Base-by-base conservation (phyloP, 75 land plant species). In the Selaginella moellendorffii region DNA sequence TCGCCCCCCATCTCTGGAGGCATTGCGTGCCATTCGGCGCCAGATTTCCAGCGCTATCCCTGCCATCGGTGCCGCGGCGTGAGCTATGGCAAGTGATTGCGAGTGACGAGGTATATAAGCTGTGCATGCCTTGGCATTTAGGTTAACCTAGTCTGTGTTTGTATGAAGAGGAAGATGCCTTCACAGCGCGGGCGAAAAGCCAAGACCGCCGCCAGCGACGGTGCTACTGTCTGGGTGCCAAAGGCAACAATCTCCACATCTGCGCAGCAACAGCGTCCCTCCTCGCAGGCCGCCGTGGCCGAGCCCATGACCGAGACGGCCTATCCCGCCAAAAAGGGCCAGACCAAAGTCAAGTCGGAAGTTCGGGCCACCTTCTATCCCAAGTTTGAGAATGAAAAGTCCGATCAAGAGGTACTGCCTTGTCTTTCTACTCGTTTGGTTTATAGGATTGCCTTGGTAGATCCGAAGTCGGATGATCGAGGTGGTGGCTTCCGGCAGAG, bases 341-440 rank as follows among this genome's bases (percentile, higher is more conserved):
- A 5, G 5, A 5, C 14, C 10, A 36, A 36, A 14, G 46, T 36
- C 10, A 36, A 36, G 46, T 36, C 46, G 46, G 46, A 83, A 70
- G 72, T 88, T 30, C 69, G 85, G 66, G 97, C 97, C 24, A 88
- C 97, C 0, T 92, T 92, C 54, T 92, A 92, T 76, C 97, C 97
- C 0, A 92, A 92, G 58, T 92, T 92, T 75, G 97, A 92, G 67
- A 92, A 92, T 66, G 97, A 92, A 74, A 92, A 92, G 69, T 85
- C 89, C 54, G 97, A 92, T 70, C 97, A 88, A 61, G 97, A 92
- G 97, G 97, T 92, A 5, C 14, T 36, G 46, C 5, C 14, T 36
- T 36, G 5, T 14, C 46, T 36, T 5, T 36, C 46, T 36, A 36
- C 10, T 5, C 14, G 14, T 36, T 14, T 36, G 46, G 14, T 14